Percentiles rank a stretch among this genome's conserved stretches.
Evolutionary conservation across 2,329 filamentous ascomycete genomes (phyloP).

Genomic region (Catunica adiposa): DNA sequence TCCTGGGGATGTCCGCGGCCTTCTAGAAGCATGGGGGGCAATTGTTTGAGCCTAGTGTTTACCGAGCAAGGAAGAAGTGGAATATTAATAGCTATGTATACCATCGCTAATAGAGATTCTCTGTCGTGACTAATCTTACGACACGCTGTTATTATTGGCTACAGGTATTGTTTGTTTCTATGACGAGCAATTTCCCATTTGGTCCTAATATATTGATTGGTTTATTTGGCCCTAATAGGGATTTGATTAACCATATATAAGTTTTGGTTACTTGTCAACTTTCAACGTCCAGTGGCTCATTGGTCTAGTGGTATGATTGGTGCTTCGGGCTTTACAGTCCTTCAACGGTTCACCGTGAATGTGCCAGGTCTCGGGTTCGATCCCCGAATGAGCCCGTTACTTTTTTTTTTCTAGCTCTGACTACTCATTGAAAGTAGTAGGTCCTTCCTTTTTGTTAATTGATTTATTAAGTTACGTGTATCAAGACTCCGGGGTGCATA

Average conservation of each 20-base stretch:
- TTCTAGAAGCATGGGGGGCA: not conserved
- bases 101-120: too few relatives aligned
- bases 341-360: conserved; percentile 10
- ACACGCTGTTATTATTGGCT: too few relatives aligned
- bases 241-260: too few relatives aligned
- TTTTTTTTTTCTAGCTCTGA: too few relatives aligned
- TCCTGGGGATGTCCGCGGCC: not conserved
- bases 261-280: not conserved
- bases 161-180: too few relatives aligned
- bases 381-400: conserved; percentile 10
- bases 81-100: too few relatives aligned
- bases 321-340: conserved; percentile 13
- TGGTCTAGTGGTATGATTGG: conserved; percentile 17
- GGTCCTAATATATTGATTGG: not conserved
- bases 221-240: too few relatives aligned
- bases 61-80: not conserved
- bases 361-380: conserved; percentile 13
- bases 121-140: too few relatives aligned
- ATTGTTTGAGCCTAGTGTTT: too few relatives aligned
- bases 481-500: too few relatives aligned
- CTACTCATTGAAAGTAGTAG: too few relatives aligned
- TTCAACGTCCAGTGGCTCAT: not conserved
- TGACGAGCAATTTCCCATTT: not conserved
- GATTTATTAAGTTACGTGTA: too few relatives aligned
- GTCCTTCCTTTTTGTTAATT: not conserved